phyloP scores from a whole-genome alignment of 306 rosid species.

The Sophora flavescens region DNA sequence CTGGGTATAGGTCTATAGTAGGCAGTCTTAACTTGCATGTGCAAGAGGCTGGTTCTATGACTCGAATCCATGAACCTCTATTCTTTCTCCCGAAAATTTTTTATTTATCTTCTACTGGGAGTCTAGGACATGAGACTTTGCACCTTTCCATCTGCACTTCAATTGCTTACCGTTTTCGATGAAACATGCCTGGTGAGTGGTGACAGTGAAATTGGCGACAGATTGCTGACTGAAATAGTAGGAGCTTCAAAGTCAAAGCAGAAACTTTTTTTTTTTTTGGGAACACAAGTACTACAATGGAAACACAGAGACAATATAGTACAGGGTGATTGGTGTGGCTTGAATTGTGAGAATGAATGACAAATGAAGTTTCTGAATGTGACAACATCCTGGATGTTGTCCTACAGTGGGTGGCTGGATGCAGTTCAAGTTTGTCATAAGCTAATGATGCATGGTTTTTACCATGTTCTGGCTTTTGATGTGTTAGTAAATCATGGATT shows the following conservation, averaged over 20 bases:
- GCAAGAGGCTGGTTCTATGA: too few relatives aligned
- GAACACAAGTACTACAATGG: neutral
- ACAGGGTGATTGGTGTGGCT: neutral
- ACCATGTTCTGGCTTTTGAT: neutral
- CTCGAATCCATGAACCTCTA: too few relatives aligned
- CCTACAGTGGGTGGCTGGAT: neutral
- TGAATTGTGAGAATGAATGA: constrained; percentile 1
- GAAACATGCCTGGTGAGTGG: neutral
- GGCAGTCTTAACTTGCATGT: too few relatives aligned
- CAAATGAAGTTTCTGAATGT: neutral
- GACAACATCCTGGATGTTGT: constrained; percentile 9
- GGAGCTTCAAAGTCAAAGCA: neutral
- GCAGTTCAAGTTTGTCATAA: neutral
- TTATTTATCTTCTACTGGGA: too few relatives aligned
- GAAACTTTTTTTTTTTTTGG: neutral
- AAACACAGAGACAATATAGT: neutral
- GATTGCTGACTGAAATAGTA: neutral
- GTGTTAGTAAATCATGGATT: neutral
- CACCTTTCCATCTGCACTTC: neutral
- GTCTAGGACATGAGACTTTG: neutral
- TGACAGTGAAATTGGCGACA: neutral
- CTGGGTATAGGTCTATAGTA: too few relatives aligned
- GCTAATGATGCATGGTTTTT: neutral
- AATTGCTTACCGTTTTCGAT: neutral
- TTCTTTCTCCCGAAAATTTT: too few relatives aligned